Conservation (phyloP, 2,329 filamentous ascomycete genomes). For the Ceratocystis diversiconidia region DNA sequence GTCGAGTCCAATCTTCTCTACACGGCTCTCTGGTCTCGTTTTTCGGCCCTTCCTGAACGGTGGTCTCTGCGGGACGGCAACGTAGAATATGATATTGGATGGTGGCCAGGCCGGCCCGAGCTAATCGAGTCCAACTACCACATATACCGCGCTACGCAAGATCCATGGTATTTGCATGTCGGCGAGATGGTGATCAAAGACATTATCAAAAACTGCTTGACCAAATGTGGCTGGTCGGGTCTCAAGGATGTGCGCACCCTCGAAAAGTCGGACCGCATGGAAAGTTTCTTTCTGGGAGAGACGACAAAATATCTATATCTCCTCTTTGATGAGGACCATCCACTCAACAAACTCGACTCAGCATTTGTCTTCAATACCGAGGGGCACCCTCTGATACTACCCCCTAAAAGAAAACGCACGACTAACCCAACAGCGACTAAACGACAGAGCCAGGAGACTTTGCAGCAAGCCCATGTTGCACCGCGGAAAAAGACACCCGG, state of each 20-base stretch:
- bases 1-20: constrained; percentile 81
- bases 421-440: background rate
- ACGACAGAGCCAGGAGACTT: background rate
- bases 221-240: constrained; percentile 84
- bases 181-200: constrained; percentile 91
- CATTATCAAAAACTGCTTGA: constrained; percentile 77
- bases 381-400: constrained; percentile 82
- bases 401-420: constrained; percentile 25
- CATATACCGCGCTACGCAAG: constrained; percentile 80
- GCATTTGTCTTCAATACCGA: constrained; percentile 93
- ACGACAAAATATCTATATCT: constrained; percentile 93
- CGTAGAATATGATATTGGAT: constrained; percentile 74
- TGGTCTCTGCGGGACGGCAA: constrained; percentile 78
- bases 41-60: constrained; percentile 82
- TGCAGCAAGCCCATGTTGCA: constrained; percentile 11
- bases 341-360: constrained; percentile 72
- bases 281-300: constrained; percentile 95
- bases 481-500: constrained; percentile 22
- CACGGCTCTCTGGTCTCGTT: constrained; percentile 86
- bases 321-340: constrained; percentile 73
- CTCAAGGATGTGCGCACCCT: constrained; percentile 70
- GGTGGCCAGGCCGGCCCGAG: constrained; percentile 92
- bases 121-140: constrained; percentile 97
- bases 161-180: constrained; percentile 91
- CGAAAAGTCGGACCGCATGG: constrained; percentile 87